Conservation (phyloP, 2,329 filamentous ascomycete species). For the Claviceps sp. region DNA sequence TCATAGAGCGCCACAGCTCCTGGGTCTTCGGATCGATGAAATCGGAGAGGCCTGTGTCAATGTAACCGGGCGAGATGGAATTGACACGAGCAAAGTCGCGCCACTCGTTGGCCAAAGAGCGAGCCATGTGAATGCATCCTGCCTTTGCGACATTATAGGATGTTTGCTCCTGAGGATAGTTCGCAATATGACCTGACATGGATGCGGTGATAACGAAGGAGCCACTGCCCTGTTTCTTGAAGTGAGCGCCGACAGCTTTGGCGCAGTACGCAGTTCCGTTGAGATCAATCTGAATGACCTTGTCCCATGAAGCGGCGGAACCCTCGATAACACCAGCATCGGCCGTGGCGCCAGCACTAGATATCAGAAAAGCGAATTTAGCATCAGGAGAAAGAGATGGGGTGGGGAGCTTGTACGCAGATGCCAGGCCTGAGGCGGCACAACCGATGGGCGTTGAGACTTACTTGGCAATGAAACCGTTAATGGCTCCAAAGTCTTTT, state of each 20-base stretch:
- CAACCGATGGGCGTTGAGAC: conserved; percentile 19
- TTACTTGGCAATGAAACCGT: conserved; percentile 63
- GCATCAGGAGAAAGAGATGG: neutral
- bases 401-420: conserved; percentile 24
- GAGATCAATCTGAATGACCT: conserved; percentile 49
- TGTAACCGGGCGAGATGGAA: conserved; percentile 54
- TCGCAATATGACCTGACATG: conserved; percentile 59
- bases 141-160: conserved; percentile 55
- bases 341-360: conserved; percentile 52
- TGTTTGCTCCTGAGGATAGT: conserved; percentile 55
- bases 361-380: neutral
- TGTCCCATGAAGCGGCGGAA: conserved; percentile 51
- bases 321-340: conserved; percentile 56
- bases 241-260: conserved; percentile 48
- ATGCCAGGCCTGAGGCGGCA: neutral
- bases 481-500: conserved; percentile 59
- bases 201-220: conserved; percentile 57
- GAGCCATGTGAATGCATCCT: conserved; percentile 34
- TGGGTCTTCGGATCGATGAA: conserved; percentile 56
- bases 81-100: conserved; percentile 54
- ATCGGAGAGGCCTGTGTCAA: conserved; percentile 52
- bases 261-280: conserved; percentile 58
- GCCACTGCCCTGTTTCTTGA: conserved; percentile 48
- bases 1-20: conserved; percentile 61
- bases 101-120: conserved; percentile 49